These are phyloP conservation scores for Lepidium didymum DNA, from an alignment of 345 rosid species.

Conservation along the genomic window DNA sequence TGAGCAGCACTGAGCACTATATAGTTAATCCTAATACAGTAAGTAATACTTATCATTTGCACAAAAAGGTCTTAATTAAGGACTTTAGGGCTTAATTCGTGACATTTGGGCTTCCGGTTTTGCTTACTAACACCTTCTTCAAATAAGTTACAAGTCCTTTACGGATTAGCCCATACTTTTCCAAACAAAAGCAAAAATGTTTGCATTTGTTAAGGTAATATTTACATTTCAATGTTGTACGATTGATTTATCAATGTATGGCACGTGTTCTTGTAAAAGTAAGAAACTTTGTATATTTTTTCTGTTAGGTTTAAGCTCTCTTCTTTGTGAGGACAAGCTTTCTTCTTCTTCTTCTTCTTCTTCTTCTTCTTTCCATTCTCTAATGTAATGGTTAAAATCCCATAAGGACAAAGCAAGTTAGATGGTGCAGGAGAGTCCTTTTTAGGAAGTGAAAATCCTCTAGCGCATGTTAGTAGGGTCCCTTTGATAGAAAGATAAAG, in stretches of 20 bases:
- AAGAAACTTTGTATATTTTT: background rate
- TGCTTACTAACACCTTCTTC: background rate
- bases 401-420: background rate
- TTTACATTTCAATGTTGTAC: background rate
- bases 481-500: background rate
- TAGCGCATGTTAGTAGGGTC: constrained; percentile 38
- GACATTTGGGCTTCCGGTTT: background rate
- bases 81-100: background rate
- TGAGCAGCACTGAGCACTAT: too few species aligned
- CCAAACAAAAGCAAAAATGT: background rate
- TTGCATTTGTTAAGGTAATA: background rate
- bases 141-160: background rate
- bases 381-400: constrained; percentile 5
- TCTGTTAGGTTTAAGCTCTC: background rate
- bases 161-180: background rate
- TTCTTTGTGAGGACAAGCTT: background rate
- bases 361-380: background rate
- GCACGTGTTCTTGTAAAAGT: background rate
- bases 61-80: background rate
- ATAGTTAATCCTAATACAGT: background rate
- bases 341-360: too few species aligned
- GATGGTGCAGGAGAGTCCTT: constrained; percentile 21
- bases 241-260: too few species aligned
- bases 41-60: background rate
- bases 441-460: constrained; percentile 14